Evolutionary conservation across 2,329 filamentous ascomycete genomes (phyloP), one percentile per base, ranked within the genome.

Genomic region (Cyclaneusma minus): DNA sequence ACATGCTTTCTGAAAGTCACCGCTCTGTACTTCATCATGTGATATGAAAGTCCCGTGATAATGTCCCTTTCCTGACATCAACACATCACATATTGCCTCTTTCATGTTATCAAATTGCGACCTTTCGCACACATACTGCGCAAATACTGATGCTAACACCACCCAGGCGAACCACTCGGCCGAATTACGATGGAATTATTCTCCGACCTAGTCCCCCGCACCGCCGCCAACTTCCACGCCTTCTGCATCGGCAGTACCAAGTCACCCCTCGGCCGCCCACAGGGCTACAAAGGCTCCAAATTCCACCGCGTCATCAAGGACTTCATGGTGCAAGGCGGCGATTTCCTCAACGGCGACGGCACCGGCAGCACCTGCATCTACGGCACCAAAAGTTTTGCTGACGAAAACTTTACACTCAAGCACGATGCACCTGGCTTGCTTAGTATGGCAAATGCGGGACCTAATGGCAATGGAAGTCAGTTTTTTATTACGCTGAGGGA

Each of bases 311-410:
- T 95, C 42, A 93, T 94, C 50, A 81, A 80, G 55, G 79, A 81
- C 44, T 94, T 95, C 58, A 95, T 95, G 87, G 80, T 89, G 44
- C 89, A 98, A 52, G 87, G 87, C 23, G 89, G 89, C 28, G 89
- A 98, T 52, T 95, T 95, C 51, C 60, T 93, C 35, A 84, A 93
- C 43, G 82, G 84, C 27, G 81, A 95, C 51, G 89, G 89, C 27
- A 91, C 82, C 1, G 89, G 89, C 6, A 84, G 76, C 24, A 77
- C 75, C 7, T 80, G 69, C 40, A 93, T 95, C 50, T 95, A 91
- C 58, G 83, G 84, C 30, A 75, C 70, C 26, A 74, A 78, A 41
- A 67, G 71, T 23, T 95, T 95, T 46, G 69, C 74, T 4, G 89
- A 98, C 47, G 89, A 98, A 58, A 91, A 89, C 49, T 94, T 94